These are phyloP conservation scores for Fusarium staphyleae DNA, from an alignment of 2,329 filamentous ascomycete species.

Conservation along the genomic window DNA sequence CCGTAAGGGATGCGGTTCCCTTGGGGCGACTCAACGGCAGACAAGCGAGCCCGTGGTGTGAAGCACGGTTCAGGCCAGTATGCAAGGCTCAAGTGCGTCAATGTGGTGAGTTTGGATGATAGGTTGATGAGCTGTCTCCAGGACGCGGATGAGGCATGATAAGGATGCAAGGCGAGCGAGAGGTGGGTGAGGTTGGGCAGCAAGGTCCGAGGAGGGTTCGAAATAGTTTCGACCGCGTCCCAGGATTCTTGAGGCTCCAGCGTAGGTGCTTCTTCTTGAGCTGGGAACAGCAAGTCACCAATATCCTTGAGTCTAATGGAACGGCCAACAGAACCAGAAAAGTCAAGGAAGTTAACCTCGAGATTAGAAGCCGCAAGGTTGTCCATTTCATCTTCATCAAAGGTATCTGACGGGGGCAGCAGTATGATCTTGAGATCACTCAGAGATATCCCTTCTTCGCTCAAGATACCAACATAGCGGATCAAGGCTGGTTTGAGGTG, in stretches of 20 bases:
- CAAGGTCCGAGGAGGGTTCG: conserved; percentile 48
- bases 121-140: conserved; percentile 66
- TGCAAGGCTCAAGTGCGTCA: conserved; percentile 68
- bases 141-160: conserved; percentile 49
- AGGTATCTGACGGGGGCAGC: conserved; percentile 42
- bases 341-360: conserved; percentile 60
- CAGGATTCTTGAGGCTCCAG: conserved; percentile 58
- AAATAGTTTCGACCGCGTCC: conserved; percentile 52
- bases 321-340: conserved; percentile 59
- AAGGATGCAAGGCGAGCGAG: conserved; percentile 60
- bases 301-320: conserved; percentile 62
- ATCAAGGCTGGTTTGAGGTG: conserved; percentile 61
- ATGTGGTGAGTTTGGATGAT: conserved; percentile 57
- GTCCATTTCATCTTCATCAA: conserved; percentile 40
- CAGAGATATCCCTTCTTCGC: conserved; percentile 56
- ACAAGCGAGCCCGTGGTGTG: conserved; percentile 60
- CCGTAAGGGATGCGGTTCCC: conserved; percentile 58
- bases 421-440: conserved; percentile 60
- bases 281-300: conserved; percentile 58
- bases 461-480: conserved; percentile 55
- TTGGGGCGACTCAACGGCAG: conserved; percentile 55
- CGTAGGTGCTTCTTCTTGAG: conserved; percentile 24
- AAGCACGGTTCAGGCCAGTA: conserved; percentile 68
- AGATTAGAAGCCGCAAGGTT: conserved; percentile 31
- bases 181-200: conserved; percentile 67